phyloP scores from a whole-genome alignment of 768 basidiomycete species.

The Termitomyces sp. region DNA sequence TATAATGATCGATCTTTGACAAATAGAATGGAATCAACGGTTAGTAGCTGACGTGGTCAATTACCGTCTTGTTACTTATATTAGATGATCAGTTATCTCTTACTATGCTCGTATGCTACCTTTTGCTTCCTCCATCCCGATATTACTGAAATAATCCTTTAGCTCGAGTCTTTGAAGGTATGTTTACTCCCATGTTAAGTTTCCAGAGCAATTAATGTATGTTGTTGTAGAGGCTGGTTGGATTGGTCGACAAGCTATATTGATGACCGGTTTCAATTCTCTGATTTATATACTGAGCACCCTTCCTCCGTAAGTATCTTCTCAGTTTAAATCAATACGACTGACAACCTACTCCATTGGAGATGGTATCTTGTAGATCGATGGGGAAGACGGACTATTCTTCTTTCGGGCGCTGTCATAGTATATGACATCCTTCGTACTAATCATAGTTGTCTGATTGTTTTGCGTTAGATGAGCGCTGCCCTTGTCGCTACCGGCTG shows the following conservation, averaged over 20 bases:
- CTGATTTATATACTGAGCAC: constrained; percentile 68
- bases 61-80: constrained; percentile 2
- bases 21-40: constrained; percentile 91
- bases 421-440: constrained; percentile 32
- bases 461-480: constrained; percentile 65
- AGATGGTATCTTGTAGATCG: constrained; percentile 87
- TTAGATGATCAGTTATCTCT: constrained; percentile 67
- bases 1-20: neutral
- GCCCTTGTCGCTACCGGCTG: constrained; percentile 80
- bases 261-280: constrained; percentile 88
- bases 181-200: constrained; percentile 3
- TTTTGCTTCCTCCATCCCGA: neutral
- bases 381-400: constrained; percentile 77
- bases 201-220: neutral
- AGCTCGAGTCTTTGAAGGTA: constrained; percentile 93
- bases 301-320: constrained; percentile 59
- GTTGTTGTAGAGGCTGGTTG: constrained; percentile 69
- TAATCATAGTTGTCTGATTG: neutral
- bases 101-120: constrained; percentile 82
- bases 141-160: constrained; percentile 1
- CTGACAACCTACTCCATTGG: constrained; percentile 3
- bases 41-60: constrained; percentile 27
- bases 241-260: constrained; percentile 79
- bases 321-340: neutral
- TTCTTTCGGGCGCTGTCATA: constrained; percentile 71